phyloP scores from a whole-genome alignment of 805 yeast genomes.

The Candida nemodendra region DNA sequence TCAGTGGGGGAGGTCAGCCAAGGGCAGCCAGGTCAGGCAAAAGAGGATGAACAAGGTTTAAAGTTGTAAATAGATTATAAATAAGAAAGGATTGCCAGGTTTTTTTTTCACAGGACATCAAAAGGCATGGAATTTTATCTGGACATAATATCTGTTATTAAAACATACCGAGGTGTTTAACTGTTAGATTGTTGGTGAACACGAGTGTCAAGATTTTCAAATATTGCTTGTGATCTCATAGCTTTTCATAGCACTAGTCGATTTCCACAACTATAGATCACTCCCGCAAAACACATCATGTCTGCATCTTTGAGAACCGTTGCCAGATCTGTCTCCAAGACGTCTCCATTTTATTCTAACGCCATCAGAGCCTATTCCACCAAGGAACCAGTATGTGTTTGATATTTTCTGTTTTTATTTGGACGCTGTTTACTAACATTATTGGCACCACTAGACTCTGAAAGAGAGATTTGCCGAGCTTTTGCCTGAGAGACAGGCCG shows the following conservation, averaged over 20 bases:
- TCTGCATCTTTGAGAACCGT: conserved; percentile 29
- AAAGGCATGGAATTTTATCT: no score
- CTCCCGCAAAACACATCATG: conserved; percentile 11
- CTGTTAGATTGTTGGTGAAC: background rate
- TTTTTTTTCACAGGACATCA: no score
- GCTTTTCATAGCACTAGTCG: background rate
- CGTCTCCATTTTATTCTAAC: conserved; percentile 17
- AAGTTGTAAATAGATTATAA: no score
- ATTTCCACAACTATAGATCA: background rate
- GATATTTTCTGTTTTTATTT: no score
- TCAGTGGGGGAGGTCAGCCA: no score
- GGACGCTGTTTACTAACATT: conserved; percentile 6
- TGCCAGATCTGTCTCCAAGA: conserved; percentile 29
- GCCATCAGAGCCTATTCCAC: conserved; percentile 38
- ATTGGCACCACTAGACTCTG: conserved; percentile 55
- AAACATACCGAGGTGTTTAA: background rate
- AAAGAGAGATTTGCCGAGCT: conserved; percentile 93
- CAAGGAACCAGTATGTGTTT: conserved; percentile 38
- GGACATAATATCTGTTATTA: background rate
- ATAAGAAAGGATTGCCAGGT: no score
- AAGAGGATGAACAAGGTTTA: no score
- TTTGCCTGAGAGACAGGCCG: conserved; percentile 88
- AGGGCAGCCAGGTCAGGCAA: no score
- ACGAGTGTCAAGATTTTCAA: background rate
- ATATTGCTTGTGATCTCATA: background rate